Evolutionary conservation across 2,329 filamentous ascomycete genomes (phyloP), one percentile per base, ranked within the genome.

Genomic region (Harringtonia aguacate): DNA sequence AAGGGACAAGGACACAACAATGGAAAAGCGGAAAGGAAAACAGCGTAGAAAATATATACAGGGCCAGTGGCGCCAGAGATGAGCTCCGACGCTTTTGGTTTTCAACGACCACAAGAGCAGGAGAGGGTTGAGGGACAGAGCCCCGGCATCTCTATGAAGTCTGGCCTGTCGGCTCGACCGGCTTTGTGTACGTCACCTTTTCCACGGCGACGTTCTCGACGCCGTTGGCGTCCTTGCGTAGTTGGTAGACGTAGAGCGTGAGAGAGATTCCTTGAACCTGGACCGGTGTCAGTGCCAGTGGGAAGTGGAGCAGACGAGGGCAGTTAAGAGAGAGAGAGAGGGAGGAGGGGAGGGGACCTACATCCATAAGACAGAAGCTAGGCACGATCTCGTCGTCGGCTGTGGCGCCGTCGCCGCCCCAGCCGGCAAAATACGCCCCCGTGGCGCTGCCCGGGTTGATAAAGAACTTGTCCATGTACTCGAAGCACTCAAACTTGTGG

Each of bases 341-440:
- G 39, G 7, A 30, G 37, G 17, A 34, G 22, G 45, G 17, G 10
- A 28, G 13, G 24, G 3, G 37, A 82, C 87, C 69, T 63, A 95
- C 89, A 75, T 97, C 90, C 90, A 97, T 95, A 62, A 97, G 67
- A 58, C 92, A 95, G 64, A 97, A 95, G 61, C 88, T 95, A 22
- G 90, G 90, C 45, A 81, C 81, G 21, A 86, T 84, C 44, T 90
- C 84, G 58, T 85, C 78, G n/a, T 66, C 70, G 18, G 73, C 60
- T 86, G 94, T 34, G 89, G 88, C 46, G 80, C 81, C 18, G 84
- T 69, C 34, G 73, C 74, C 41, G 18, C 66, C 66, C 71, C 75
- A 80, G 18, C 73, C 72, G 2, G 72, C 73, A 20, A 73, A 67
- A 50, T 77, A 77, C 3, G 78, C 78, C 10, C 79, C 79, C 6